Base-by-base conservation (phyloP, 169 alveolate species). In the Blepharisma undulans region DNA sequence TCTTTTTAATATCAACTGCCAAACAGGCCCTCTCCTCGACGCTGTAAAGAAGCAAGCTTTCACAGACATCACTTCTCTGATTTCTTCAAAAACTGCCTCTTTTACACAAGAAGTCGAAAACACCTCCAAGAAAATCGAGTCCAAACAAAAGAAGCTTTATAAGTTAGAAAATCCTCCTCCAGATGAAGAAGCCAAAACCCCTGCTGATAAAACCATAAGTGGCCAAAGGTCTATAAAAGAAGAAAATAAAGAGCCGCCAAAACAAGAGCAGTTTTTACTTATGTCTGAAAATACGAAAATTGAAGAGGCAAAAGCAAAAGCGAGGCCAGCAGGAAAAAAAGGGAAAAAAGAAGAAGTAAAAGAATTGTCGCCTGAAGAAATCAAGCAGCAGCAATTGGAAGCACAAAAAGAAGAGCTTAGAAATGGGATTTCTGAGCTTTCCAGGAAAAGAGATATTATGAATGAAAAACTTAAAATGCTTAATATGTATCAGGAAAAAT, bases 1-100 rank as follows among this genome's bases (percentile, higher is more conserved):
- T 60, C 92, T 92, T 12, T 94, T 92, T 94, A 94, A 94, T 85
- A 94, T 94, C n/a, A 88, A 94, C 87, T 94, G 96, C 88, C 86
- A 94, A 82, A 90, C 91, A 16, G 94, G 93, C 10, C 93, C 95
- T 7, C 92, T 92, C 1, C 48, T 94, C 27, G 94, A 92, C 76
- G 80, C 92, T 27, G 82, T 94, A 12, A 76, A 72, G 60, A 93
- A 89, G n/a, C 90, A 90, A 32, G 87, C 95, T 74, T 82, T 90
- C 72, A 81, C 76, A 2, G 96, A 92, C 32, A 90, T 90, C 90
- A 48, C 32, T 71, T 66, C 59, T 16, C 89, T 92, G 48, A 61
- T 93, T 18, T 81, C 92, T 84, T 88, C 91, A 29, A 59, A 89
- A 34, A 84, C 30, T 14, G 93, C 82, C 25, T 80, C 66, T 81